Base-by-base conservation (phyloP, 768 basidiomycete species). In the Roridomyces roridus region DNA sequence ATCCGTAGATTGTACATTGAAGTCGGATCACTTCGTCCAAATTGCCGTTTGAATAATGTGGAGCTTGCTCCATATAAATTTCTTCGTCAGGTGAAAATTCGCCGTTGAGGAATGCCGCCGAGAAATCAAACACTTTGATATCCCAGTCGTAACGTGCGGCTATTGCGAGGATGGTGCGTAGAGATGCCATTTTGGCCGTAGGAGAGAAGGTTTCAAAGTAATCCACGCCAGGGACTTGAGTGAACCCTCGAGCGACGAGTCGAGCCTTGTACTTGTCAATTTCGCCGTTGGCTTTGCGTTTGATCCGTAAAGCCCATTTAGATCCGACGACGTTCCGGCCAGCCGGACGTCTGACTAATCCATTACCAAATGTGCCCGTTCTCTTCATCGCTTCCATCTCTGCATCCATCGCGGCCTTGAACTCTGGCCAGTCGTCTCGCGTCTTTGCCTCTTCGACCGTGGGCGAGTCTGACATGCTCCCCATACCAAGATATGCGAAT, bases 221-320 rank as follows among this genome's bases (percentile, higher is more conserved):
- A 26, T 74, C 70, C 15, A 67, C 46, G 4, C 74, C 73, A n/a
- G 40, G 37, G 37, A 51, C 49, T 21, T 51, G 49, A 11, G 49
- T 41, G 26, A 51, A 51, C 5, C 1, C 17, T 6, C 20, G 20
- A 6, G 49, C 49, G 15, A 51, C 49, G 18, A 51, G 39, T 6
- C 49, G 36, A 14, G 66, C 72, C 55, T 77, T 76, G 64, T 70
- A 68, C 3, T 65, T 52, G 10, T 55, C 46, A 34, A 78, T 67
- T 0, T 51, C 55, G 24, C 78, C n/a, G 28, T 69, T 44, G 7
- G 59, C 57, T 46, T 77, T 66, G 41, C 63, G 61, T 59, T 80
- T 80, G 46, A 70, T 60, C n/a, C 60, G 62, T 43, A 66, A n/a
- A n/a, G n/a, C n/a, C n/a, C n/a, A n/a, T n/a, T n/a, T n/a, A n/a